Evolutionary conservation across 768 basidiomycete genomes (phyloP).

Genomic region (Boletus edulis): DNA sequence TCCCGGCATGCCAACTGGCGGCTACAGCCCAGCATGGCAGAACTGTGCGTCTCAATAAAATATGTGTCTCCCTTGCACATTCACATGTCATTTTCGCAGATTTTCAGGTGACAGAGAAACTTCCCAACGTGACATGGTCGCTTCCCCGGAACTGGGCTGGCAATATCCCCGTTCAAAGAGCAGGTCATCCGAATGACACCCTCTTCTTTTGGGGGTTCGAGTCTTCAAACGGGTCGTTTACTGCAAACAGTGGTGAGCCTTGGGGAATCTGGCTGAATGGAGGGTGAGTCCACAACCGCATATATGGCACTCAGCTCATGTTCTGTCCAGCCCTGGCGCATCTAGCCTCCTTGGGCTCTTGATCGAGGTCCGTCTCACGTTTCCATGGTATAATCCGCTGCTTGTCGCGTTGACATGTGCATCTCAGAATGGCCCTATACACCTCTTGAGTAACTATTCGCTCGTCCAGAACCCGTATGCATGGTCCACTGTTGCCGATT

Average conservation of each 20-base stretch:
- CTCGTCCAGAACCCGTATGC: constrained; percentile 48
- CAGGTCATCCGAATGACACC: constrained; percentile 61
- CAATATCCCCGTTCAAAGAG: constrained; percentile 60
- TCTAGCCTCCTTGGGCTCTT: constrained; percentile 63
- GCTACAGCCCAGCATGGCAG: constrained; percentile 59
- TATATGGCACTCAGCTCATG: neutral
- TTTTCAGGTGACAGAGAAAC: constrained; percentile 52
- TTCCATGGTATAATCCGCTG: neutral
- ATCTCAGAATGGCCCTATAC: constrained; percentile 64
- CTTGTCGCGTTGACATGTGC: neutral
- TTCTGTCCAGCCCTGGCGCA: constrained; percentile 50
- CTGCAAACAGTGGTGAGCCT: constrained; percentile 42
- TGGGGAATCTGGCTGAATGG: constrained; percentile 77
- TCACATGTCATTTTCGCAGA: constrained; percentile 35
- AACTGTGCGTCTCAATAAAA: constrained; percentile 39
- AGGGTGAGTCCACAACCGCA: constrained; percentile 40
- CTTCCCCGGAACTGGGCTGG: constrained; percentile 54
- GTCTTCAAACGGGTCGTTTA: constrained; percentile 53
- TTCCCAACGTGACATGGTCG: constrained; percentile 59
- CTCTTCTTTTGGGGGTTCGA: constrained; percentile 68
- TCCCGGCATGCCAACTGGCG: constrained; percentile 41
- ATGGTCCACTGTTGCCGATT: constrained; percentile 52
- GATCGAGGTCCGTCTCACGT: constrained; percentile 46
- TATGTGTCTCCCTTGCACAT: neutral
- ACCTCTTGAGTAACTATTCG: constrained; percentile 48